These are phyloP conservation scores for Adansonia gregorii DNA, from an alignment of 441 rosid genomes.

Conservation along the genomic window DNA sequence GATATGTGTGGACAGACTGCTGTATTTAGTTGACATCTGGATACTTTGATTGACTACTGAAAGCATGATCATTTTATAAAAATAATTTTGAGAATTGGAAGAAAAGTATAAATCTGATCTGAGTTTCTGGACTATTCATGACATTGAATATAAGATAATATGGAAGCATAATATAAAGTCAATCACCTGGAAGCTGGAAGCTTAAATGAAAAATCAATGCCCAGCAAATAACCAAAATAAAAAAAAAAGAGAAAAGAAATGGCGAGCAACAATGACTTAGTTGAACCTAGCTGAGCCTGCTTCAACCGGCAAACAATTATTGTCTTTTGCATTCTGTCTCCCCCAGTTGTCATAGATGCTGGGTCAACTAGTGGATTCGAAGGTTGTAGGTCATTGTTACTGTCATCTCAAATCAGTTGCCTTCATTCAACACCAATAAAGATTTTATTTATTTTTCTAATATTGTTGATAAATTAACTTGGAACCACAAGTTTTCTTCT, in stretches of 20 bases:
- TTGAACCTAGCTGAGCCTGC: slow-evolving; percentile 14
- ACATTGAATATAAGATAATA: background rate
- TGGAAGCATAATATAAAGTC: slow-evolving; percentile 10
- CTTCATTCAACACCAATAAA: background rate
- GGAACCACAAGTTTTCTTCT: slow-evolving; percentile 1
- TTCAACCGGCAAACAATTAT: background rate
- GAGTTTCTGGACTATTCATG: slow-evolving; percentile 9
- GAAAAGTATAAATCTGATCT: slow-evolving; percentile 16
- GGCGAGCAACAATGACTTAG: background rate
- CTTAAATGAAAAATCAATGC: background rate
- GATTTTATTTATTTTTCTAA: background rate
- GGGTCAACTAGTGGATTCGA: background rate
- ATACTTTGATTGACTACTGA: background rate
- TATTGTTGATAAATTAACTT: background rate
- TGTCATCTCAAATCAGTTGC: background rate
- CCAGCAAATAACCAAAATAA: slow-evolving; percentile 5
- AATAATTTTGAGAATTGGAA: slow-evolving; percentile 16
- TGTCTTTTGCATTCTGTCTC: background rate
- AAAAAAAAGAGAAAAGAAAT: background rate
- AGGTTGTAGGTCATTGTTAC: slow-evolving; percentile 14
- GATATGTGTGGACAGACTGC: slow-evolving; percentile 6
- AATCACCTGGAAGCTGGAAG: background rate
- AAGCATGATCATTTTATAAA: slow-evolving; percentile 13
- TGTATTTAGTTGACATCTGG: slow-evolving; percentile 11
- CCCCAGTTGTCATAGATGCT: background rate